Evolutionary conservation across 2,329 filamentous ascomycete species (phyloP), one percentile per base, ranked within the genome.

Genomic region (Diaporthe sp.): DNA sequence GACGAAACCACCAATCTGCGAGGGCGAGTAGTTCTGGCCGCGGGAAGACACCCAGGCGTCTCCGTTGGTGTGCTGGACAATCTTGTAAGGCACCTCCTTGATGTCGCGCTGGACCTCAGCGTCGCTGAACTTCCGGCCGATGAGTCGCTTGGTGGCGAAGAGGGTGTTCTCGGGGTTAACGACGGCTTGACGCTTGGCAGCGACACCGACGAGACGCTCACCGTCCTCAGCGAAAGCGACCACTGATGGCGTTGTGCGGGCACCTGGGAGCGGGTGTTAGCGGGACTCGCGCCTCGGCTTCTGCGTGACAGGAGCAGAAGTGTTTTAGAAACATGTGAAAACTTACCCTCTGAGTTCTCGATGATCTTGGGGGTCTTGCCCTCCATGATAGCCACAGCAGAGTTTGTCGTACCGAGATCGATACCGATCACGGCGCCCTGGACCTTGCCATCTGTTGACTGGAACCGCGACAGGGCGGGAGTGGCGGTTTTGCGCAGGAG

Each of bases 151-250:
- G 79, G 96, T 98, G 85, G 96, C 96, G 85, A 98, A 98, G 75
- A 98, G 92, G 74, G 96, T 98, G 90, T 98, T 98, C 87, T 98
- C 96, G 76, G 96, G 96, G 90, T 98, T 98, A 82, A 98, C 96
- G 80, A 98, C 96, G 78, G 96, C 96, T 89, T 98, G 96, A 83
- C 96, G 95, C 92, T 98, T 98, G 81, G 96, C 96, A 77, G 96
- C 95, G 79, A 98, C 95, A 93, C 96, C 96, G 79, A 98, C 96
- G 77, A 98, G 90, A 83, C 96, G 94, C 91, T 98, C 96, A 79
- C 96, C 96, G 84, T 98, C 95, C 88, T 97, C 93, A 78, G 96
- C 93, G 85, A 98, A 98, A 81, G 94, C 97, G 78, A 98, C 96
- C 74, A 98, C 95, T 74, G 96, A 98, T 70, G 96, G 95, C 72